A percentile compares a stretch with the other conserved stretches of the same genome.
Conservation (phyloP, 345 rosid species). For the Moricandia arvensis region DNA sequence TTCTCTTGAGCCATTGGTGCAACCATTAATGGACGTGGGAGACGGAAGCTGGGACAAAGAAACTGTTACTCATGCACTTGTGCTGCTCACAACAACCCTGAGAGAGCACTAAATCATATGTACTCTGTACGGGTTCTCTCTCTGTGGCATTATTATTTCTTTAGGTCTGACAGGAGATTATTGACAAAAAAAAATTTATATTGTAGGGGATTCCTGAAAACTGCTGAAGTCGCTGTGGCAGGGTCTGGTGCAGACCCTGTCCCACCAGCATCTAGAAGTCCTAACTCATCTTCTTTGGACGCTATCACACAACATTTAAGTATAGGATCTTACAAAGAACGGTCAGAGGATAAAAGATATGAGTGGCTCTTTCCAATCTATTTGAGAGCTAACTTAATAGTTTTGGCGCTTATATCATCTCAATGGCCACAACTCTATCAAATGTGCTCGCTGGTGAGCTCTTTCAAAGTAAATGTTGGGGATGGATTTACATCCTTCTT, state of each 20-base stretch:
- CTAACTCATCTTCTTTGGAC: conserved; percentile 87
- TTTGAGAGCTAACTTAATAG: no score
- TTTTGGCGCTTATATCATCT: no score
- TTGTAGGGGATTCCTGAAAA: conserved; percentile 88
- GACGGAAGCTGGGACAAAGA: conserved; percentile 97
- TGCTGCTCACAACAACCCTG: conserved; percentile 97
- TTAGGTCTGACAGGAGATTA: not conserved
- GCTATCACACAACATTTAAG: no score
- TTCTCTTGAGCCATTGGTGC: conserved; percentile 70
- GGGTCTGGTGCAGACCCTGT: conserved; percentile 53
- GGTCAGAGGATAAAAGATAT: no score
- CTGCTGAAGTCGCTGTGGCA: conserved; percentile 70
- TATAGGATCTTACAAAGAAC: no score
- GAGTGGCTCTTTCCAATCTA: no score
- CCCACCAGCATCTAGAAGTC: conserved; percentile 63
- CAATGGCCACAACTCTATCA: no score
- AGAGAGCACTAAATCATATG: conserved; percentile 91
- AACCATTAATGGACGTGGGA: conserved; percentile 91
- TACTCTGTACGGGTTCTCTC: conserved; percentile 65
- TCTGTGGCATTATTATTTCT: not conserved
- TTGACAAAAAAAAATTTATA: conserved; percentile 17
- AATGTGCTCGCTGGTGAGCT: no score
- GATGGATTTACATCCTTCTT: no score
- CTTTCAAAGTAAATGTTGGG: no score
- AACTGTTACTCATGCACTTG: conserved; percentile 85